phyloP scores from a whole-genome alignment of 495 filamentous ascomycete genomes.

The Trypethelium eluteriae region DNA sequence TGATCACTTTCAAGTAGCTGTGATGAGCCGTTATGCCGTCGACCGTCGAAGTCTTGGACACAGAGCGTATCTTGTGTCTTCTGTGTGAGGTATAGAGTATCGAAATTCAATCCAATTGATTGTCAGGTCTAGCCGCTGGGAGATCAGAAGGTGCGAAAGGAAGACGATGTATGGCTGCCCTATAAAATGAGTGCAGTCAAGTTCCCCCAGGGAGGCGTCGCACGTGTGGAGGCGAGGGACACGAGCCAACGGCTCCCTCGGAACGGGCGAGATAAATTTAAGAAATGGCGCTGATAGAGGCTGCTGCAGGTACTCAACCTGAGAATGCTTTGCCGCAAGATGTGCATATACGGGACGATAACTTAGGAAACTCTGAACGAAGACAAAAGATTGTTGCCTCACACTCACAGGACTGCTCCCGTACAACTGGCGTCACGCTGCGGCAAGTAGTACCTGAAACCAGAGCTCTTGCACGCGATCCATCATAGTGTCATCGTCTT shows the following conservation, averaged over 20 bases:
- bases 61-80: not conserved
- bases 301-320: conserved; percentile 8
- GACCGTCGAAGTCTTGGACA: conserved; percentile 3
- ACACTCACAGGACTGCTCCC: not conserved
- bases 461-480: conserved; percentile 9
- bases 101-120: not conserved
- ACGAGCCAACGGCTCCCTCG: conserved; percentile 8
- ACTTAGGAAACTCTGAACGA: not conserved
- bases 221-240: conserved; percentile 1
- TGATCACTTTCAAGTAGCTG: conserved; percentile 1
- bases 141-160: not conserved
- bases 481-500: not conserved
- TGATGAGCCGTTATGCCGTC: not conserved
- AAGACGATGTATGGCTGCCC: conserved; percentile 10
- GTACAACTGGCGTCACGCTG: conserved; percentile 3
- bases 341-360: not conserved
- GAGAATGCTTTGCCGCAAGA: not conserved
- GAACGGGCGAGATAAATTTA: not conserved
- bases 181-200: conserved; percentile 10
- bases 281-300: conserved; percentile 3
- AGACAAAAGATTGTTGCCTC: not conserved
- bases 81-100: not conserved
- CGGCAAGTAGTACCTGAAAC: not conserved
- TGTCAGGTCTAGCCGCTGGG: conserved; percentile 9
- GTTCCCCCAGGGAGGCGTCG: not conserved